Evolutionary conservation across 208 protist species (phyloP).

Genomic region (Phytomonas sp.): DNA sequence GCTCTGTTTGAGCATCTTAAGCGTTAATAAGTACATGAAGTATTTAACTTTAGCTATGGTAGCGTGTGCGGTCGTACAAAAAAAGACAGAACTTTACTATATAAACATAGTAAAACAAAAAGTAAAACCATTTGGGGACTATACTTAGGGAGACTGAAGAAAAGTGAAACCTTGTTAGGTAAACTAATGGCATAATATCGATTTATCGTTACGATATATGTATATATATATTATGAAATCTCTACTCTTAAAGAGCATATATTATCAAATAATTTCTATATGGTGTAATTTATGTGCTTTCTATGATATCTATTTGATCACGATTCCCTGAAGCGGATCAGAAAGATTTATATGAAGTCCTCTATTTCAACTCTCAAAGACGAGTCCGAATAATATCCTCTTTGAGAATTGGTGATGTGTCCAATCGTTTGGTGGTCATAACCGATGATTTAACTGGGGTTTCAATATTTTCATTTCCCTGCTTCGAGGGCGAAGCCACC

Average conservation of each 20-base stretch:
- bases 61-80: neutral
- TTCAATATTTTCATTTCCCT: neutral
- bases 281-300: neutral
- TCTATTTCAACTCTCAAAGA: neutral
- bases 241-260: neutral
- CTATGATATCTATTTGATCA: neutral
- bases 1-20: neutral
- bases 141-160: neutral
- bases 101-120: neutral
- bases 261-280: neutral
- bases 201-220: neutral
- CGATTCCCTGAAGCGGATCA: neutral
- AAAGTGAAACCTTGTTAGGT: neutral
- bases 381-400: constrained; percentile 43
- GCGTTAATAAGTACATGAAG: neutral
- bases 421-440: neutral
- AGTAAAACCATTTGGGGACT: neutral
- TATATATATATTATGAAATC: neutral
- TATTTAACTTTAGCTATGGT: neutral
- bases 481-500: constrained; percentile 1
- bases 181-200: neutral
- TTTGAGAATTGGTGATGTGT: constrained; percentile 20
- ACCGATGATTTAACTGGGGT: neutral
- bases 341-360: neutral
- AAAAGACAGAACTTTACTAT: neutral